Evolutionary conservation across 176 grass and related monocot genomes (phyloP).

Genomic region (Triticum urartu): DNA sequence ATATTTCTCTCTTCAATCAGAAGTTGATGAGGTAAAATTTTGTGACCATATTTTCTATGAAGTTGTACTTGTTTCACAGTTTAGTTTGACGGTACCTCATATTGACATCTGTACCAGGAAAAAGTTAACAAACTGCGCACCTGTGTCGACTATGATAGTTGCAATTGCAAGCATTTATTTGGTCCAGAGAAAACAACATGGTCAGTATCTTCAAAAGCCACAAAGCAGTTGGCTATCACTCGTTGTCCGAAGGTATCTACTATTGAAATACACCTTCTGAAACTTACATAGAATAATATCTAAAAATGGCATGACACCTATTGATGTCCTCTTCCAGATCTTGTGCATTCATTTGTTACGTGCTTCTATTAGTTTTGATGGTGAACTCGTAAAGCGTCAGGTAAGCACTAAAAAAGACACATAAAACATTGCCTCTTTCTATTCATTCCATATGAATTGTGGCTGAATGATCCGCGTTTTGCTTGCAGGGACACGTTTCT

Average conservation of each 20-base stretch:
- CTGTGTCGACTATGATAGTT: slow-evolving; percentile 67
- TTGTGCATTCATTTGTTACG: slow-evolving; percentile 92
- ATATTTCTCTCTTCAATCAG: slow-evolving; percentile 54
- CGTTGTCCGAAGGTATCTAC: slow-evolving; percentile 72
- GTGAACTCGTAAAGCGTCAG: slow-evolving; percentile 63
- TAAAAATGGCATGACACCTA: slow-evolving; percentile 27
- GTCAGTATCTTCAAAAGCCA: slow-evolving; percentile 58
- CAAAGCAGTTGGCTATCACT: slow-evolving; percentile 79
- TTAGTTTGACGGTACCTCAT: neutral
- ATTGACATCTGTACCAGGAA: slow-evolving; percentile 42
- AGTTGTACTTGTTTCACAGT: slow-evolving; percentile 2
- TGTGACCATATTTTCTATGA: slow-evolving; percentile 13
- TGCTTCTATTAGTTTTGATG: slow-evolving; percentile 59
- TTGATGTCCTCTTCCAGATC: slow-evolving; percentile 51
- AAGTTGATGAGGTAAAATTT: slow-evolving; percentile 59
- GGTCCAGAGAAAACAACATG: slow-evolving; percentile 53
- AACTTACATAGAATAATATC: slow-evolving; percentile 17
- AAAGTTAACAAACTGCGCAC: slow-evolving; percentile 61
- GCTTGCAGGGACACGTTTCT: slow-evolving; percentile 67
- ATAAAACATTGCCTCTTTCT: neutral
- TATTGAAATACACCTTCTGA: neutral
- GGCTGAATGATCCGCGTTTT: slow-evolving; percentile 18
- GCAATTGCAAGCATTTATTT: slow-evolving; percentile 65
- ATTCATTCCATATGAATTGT: slow-evolving; percentile 12
- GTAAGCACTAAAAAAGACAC: slow-evolving; percentile 34